Base-by-base conservation (phyloP, 2,329 filamentous ascomycete species). In the Sporothrix inflata region DNA sequence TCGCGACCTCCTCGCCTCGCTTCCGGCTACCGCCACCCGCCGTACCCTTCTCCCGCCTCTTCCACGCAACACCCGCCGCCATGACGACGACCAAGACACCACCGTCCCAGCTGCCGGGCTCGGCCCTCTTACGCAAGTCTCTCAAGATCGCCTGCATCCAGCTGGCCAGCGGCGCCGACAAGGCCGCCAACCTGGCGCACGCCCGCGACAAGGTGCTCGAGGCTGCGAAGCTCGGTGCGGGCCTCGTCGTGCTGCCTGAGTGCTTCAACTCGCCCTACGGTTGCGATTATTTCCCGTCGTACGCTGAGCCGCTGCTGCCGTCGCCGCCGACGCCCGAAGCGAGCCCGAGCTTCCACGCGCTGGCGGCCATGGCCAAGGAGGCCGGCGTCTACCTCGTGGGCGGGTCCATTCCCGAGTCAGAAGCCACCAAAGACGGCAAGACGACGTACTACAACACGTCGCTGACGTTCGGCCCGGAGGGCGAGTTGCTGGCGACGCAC, bases 231-330 rank as follows among this genome's bases (percentile, higher is more conserved):
- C 84, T 84, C 3, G 95, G 95, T 76, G 94, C 95, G 73, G 90
- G 92, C 72, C 90, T 99, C 73, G 91, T 98, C 75, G 94, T 98
- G 45, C 88, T 99, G 21, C 96, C 96, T 47, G 96, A 99, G 84
- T 99, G 96, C 86, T 99, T 99, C 89, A 99, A 99, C 85, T 97
- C 93, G 55, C 96, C 96, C 9, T 99, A 99, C 82, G 96, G 96
- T 76, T 94, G 90, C 76, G 82, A 94, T 79, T 94, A 91, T 85
- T 99, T 99, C 83, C 91, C 94, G 70, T 88, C 90, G 74, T 98
- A 98, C 81, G 94, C 96, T 76, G 96, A 99, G 83, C 91, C 89
- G 1, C 90, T 98, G n/a, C 82, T 84, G 66, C 93, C 94, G 0
- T 91, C 90, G 3, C 93, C 94, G 38, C 93, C 94, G 0, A 84